Conservation (phyloP, 2,329 filamentous ascomycete genomes). For the Pyrenochaeta sp. region DNA sequence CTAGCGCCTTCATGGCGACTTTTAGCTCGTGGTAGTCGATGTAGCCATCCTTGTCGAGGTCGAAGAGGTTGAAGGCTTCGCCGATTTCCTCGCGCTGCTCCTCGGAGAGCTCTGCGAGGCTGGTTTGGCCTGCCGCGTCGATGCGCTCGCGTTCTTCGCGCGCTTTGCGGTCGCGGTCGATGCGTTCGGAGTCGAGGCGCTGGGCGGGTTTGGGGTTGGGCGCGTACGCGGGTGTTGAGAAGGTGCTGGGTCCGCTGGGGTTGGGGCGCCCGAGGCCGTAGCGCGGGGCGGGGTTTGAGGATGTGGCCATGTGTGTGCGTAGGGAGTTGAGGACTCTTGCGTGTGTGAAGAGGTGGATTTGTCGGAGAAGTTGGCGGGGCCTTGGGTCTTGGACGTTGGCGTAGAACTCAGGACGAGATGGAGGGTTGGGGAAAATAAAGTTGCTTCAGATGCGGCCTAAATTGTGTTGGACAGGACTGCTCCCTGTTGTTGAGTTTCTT, state of each 20-base stretch:
- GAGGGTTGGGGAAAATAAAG: too few relatives aligned
- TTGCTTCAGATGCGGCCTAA: too few relatives aligned
- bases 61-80: conserved; percentile 96
- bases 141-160: conserved; percentile 45
- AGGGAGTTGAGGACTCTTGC: conserved; percentile 1
- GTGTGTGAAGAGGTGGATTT: neutral
- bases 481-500: too few relatives aligned
- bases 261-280: conserved; percentile 56
- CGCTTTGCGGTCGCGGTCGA: conserved; percentile 53
- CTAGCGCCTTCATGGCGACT: conserved; percentile 92
- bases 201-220: conserved; percentile 52
- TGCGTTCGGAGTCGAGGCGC: conserved; percentile 49
- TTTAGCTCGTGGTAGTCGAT: conserved; percentile 99
- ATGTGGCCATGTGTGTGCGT: conserved; percentile 58
- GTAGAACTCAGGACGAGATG: too few relatives aligned
- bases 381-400: too few relatives aligned
- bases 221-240: conserved; percentile 48
- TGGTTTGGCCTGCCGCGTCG: conserved; percentile 56
- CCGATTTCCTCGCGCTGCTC: conserved; percentile 93
- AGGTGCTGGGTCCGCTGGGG: conserved; percentile 26
- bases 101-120: conserved; percentile 71
- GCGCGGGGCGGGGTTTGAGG: conserved; percentile 61
- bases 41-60: conserved; percentile 91
- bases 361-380: too few relatives aligned
- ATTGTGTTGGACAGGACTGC: too few relatives aligned